phyloP scores from a whole-genome alignment of 352 stramenopile species.

The Phytophthora kernoviae region DNA sequence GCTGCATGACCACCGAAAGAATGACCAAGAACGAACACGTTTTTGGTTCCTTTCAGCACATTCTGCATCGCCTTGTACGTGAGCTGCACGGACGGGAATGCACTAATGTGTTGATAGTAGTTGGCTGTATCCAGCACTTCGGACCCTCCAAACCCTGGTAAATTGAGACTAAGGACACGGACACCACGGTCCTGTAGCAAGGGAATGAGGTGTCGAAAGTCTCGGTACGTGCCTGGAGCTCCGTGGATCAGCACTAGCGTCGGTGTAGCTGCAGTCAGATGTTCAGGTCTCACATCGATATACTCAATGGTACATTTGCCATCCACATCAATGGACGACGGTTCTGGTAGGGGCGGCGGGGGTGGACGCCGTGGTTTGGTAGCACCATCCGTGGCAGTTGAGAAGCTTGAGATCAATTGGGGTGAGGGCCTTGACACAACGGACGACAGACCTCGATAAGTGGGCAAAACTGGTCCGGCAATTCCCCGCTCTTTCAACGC shows the following conservation, averaged over 20 bases:
- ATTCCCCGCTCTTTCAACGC: constrained; percentile 1
- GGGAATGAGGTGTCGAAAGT: constrained; percentile 73
- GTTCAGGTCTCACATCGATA: constrained; percentile 32
- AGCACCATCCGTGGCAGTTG: not conserved
- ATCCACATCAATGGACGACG: constrained; percentile 35
- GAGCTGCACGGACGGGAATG: constrained; percentile 36
- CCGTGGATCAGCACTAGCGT: constrained; percentile 74
- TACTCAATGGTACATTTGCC: constrained; percentile 55
- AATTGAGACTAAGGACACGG: constrained; percentile 64
- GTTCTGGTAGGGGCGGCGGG: constrained; percentile 29
- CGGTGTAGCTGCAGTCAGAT: constrained; percentile 10
- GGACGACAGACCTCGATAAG: not conserved
- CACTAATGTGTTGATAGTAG: constrained; percentile 49
- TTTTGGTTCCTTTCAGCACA: constrained; percentile 33
- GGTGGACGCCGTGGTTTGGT: constrained; percentile 12
- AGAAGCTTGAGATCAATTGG: constrained; percentile 1
- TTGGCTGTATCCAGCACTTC: constrained; percentile 41
- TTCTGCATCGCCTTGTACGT: constrained; percentile 46
- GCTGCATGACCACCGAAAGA: constrained; percentile 70
- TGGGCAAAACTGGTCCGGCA: not conserved
- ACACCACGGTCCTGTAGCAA: constrained; percentile 41
- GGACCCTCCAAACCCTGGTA: constrained; percentile 63
- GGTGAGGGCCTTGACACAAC: not conserved
- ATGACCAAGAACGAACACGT: constrained; percentile 65
- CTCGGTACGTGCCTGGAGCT: constrained; percentile 59